Conservation (phyloP, 2,329 filamentous ascomycete species). For the Exophiala alcalophila region DNA sequence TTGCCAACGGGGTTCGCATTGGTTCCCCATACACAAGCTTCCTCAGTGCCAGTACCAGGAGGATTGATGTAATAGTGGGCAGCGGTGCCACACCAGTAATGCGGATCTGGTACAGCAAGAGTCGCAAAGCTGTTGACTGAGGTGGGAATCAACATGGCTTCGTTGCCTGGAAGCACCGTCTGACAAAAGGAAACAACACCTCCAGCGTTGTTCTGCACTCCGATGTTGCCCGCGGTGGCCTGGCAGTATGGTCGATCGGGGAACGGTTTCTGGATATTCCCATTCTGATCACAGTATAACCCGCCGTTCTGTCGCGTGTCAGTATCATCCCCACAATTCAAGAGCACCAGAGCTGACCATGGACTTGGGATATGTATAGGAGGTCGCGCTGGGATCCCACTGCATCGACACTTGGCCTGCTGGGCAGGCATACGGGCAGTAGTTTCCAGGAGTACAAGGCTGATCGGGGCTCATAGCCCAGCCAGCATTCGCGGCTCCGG, state of each 20-base stretch:
- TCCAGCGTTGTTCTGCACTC: slow-evolving; percentile 64
- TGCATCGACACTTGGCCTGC: slow-evolving; percentile 73
- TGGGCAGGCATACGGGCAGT: slow-evolving; percentile 75
- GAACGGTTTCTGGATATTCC: slow-evolving; percentile 68
- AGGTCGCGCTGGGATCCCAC: slow-evolving; percentile 67
- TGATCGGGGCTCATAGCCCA: slow-evolving; percentile 79
- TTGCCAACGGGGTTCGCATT: slow-evolving; percentile 64
- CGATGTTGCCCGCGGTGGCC: slow-evolving; percentile 63
- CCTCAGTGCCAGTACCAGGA: slow-evolving; percentile 58
- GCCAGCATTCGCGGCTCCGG: slow-evolving; percentile 62
- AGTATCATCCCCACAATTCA: slow-evolving; percentile 6
- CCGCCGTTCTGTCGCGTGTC: slow-evolving; percentile 62
- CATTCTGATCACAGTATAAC: slow-evolving; percentile 66
- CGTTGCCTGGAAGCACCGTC: slow-evolving; percentile 73
- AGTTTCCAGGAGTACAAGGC: slow-evolving; percentile 62
- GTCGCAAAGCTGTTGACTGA: slow-evolving; percentile 54
- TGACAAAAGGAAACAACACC: slow-evolving; percentile 69
- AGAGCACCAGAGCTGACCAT: slow-evolving; percentile 56
- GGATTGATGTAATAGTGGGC: slow-evolving; percentile 80
- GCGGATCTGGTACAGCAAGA: slow-evolving; percentile 66
- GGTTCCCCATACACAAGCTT: slow-evolving; percentile 71
- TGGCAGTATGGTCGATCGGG: slow-evolving; percentile 66
- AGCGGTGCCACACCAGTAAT: slow-evolving; percentile 70
- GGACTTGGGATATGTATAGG: slow-evolving; percentile 66
- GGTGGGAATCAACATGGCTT: slow-evolving; percentile 81